These are phyloP conservation scores for Amyloporia xantha DNA, from an alignment of 768 basidiomycete genomes.

Conservation along the genomic window DNA sequence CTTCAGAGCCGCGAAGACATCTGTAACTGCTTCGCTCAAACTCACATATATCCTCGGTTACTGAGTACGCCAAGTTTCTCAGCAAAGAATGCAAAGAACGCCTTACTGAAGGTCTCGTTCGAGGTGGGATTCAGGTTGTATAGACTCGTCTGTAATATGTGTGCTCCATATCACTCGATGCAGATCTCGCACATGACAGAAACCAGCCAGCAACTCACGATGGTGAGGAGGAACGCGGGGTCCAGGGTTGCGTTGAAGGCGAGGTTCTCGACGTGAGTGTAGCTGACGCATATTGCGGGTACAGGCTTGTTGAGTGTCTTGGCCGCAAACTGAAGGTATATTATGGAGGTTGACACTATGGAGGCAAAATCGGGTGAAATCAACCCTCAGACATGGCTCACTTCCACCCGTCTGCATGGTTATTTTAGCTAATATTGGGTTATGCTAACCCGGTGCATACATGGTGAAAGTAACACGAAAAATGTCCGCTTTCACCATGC, in stretches of 20 bases:
- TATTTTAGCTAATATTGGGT: too few species aligned
- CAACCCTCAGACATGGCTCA: too few species aligned
- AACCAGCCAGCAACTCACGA: conserved; percentile 41
- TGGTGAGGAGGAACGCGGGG: conserved; percentile 50
- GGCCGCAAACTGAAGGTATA: not conserved
- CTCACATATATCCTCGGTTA: conserved; percentile 55
- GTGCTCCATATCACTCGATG: not conserved
- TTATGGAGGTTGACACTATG: too few species aligned
- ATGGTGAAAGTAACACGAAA: too few species aligned
- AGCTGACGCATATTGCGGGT: conserved; percentile 35
- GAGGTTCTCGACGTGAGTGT: conserved; percentile 51
- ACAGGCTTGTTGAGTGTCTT: not conserved
- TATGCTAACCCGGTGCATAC: too few species aligned
- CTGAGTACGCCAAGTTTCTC: conserved; percentile 42
- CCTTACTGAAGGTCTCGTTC: conserved; percentile 49
- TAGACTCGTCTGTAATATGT: conserved; percentile 56
- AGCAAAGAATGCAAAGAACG: conserved; percentile 47
- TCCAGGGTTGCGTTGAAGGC: conserved; percentile 58
- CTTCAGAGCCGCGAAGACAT: conserved; percentile 30
- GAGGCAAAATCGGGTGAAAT: too few species aligned
- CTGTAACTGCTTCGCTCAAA: not conserved
- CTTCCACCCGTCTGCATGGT: too few species aligned
- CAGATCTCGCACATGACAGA: not conserved
- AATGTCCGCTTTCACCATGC: too few species aligned
- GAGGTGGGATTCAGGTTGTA: conserved; percentile 42